Conservation (phyloP, 768 basidiomycete species). For the Floccularia luteovirens region DNA sequence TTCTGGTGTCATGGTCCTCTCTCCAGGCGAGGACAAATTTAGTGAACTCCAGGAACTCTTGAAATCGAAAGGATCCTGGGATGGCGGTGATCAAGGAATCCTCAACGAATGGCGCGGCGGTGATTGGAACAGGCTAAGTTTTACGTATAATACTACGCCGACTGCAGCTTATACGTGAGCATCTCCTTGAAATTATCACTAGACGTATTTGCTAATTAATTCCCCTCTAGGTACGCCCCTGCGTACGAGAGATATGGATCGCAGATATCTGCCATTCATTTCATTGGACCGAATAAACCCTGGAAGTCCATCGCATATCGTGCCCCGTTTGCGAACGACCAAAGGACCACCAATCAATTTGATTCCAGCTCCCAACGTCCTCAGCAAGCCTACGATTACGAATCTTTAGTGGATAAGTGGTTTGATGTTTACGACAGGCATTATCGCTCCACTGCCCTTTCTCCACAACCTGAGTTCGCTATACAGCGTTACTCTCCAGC, state of each 20-base stretch:
- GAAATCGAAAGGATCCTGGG: slow-evolving; percentile 81
- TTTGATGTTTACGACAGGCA: slow-evolving; percentile 84
- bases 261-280: slow-evolving; percentile 82
- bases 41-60: slow-evolving; percentile 62
- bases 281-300: slow-evolving; percentile 94
- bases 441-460: slow-evolving; percentile 54
- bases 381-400: slow-evolving; percentile 64
- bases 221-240: slow-evolving; percentile 73
- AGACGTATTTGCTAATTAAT: slow-evolving; percentile 15
- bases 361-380: slow-evolving; percentile 14
- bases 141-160: slow-evolving; percentile 97
- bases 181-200: slow-evolving; percentile 12
- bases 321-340: too few relatives aligned
- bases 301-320: slow-evolving; percentile 77
- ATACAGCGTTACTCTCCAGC: slow-evolving; percentile 62
- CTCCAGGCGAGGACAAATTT: slow-evolving; percentile 81
- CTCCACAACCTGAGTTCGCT: slow-evolving; percentile 44
- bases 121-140: slow-evolving; percentile 91
- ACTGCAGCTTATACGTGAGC: slow-evolving; percentile 94
- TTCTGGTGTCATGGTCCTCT: slow-evolving; percentile 87
- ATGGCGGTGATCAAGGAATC: slow-evolving; percentile 97
- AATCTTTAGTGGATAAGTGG: slow-evolving; percentile 85
- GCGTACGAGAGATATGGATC: slow-evolving; percentile 92
- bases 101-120: slow-evolving; percentile 90
- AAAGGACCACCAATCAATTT: slow-evolving; percentile 27